Conservation (phyloP, 345 rosid genomes). For the Gossypium sturtianum region DNA sequence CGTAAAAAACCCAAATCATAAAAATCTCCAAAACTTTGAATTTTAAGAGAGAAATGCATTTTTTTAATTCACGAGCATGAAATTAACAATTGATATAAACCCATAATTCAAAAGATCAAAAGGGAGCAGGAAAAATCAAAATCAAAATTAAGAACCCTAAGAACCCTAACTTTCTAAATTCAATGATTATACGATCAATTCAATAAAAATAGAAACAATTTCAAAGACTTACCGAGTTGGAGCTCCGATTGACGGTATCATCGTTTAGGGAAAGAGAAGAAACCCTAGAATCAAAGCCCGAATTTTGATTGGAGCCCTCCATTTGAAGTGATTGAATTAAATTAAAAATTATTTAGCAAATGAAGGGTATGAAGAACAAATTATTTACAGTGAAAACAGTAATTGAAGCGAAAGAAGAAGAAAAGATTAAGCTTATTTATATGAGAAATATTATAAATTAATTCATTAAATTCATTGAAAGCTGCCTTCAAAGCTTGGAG, state of each 20-base stretch:
- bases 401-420: background rate
- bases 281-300: conserved; percentile 24
- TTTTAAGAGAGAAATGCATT: background rate
- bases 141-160: background rate
- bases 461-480: background rate
- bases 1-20: background rate
- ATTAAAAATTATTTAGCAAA: background rate
- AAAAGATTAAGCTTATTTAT: no score
- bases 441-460: background rate
- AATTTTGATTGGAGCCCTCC: conserved; percentile 24
- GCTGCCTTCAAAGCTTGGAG: background rate
- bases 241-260: background rate
- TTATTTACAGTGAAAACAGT: background rate
- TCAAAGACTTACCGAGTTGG: conserved; percentile 14
- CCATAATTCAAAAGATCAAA: background rate
- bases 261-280: conserved; percentile 12
- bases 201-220: background rate
- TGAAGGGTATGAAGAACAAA: background rate
- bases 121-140: background rate
- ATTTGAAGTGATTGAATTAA: conserved; percentile 10
- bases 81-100: background rate
- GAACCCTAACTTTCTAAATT: background rate
- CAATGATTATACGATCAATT: background rate
- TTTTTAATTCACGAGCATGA: no score
- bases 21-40: background rate